These are phyloP conservation scores for Phytophthora pinifolia DNA, from an alignment of 352 stramenopile species.

Conservation along the genomic window DNA sequence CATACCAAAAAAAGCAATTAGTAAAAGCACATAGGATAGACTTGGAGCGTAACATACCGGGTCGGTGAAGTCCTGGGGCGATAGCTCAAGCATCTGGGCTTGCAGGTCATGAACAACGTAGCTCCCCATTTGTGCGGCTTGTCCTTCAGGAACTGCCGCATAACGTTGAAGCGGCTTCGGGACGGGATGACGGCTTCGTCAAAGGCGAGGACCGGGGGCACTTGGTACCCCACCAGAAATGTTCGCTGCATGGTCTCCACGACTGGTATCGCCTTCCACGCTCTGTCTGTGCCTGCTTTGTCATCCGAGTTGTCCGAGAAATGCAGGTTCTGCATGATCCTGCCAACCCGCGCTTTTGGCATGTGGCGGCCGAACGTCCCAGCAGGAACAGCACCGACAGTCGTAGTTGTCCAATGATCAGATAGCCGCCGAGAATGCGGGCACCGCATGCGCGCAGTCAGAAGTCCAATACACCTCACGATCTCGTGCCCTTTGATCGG, in stretches of 20 bases:
- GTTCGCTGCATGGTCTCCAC: constrained; percentile 6
- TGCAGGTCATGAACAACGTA: constrained; percentile 12
- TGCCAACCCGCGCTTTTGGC: constrained; percentile 5
- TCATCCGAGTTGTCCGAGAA: constrained; percentile 11
- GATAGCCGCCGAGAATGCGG: constrained; percentile 5
- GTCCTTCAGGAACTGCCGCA: constrained; percentile 7
- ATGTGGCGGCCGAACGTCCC: constrained; percentile 20
- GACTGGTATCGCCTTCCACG: constrained; percentile 12
- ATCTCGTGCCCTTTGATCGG: constrained; percentile 13
- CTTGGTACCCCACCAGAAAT: constrained; percentile 2
- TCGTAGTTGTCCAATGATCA: constrained; percentile 14
- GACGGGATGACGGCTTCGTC: too few species aligned
- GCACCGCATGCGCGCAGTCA: constrained; percentile 10
- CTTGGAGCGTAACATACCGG: too few species aligned
- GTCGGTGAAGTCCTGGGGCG: too few species aligned
- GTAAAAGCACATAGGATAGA: too few species aligned
- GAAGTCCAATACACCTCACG: constrained; percentile 14
- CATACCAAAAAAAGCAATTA: too few species aligned
- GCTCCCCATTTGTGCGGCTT: constrained; percentile 11
- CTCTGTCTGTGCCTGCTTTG: constrained; percentile 3
- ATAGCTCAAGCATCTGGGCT: too few species aligned
- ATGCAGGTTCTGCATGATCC: constrained; percentile 20
- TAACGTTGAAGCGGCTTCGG: not conserved
- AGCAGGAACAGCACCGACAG: constrained; percentile 4
- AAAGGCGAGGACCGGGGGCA: not conserved